These are phyloP conservation scores for Plasmodium chabaudi DNA, from an alignment of 169 alveolate genomes.

Conservation along the genomic window DNA sequence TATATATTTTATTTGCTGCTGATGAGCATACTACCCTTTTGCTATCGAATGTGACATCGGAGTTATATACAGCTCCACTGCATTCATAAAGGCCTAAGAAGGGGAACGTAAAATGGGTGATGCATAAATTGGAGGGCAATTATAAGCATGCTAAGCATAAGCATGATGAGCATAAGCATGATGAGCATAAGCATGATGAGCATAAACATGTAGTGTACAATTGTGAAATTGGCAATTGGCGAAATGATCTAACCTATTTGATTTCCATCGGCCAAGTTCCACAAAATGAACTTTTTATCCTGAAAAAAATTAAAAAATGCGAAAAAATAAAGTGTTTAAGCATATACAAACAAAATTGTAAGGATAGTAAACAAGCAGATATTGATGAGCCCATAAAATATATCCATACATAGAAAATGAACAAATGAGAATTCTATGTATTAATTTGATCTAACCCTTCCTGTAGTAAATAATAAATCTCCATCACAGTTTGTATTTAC, in stretches of 20 bases:
- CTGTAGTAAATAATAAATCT: constrained; percentile 91
- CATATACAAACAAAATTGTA: background rate
- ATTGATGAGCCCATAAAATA: background rate
- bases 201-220: background rate
- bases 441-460: constrained; percentile 86
- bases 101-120: background rate
- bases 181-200: too few relatives aligned
- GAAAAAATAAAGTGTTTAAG: background rate
- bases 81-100: constrained; percentile 89
- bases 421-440: background rate
- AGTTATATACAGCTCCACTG: constrained; percentile 92
- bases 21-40: constrained; percentile 88
- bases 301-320: constrained; percentile 30
- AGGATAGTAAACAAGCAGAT: background rate
- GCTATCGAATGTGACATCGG: constrained; percentile 90
- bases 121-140: background rate
- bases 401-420: background rate
- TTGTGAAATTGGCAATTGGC: too few relatives aligned
- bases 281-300: constrained; percentile 87
- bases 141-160: too few relatives aligned
- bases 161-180: background rate
- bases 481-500: constrained; percentile 92
- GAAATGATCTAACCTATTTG: constrained; percentile 83
- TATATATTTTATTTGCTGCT: constrained; percentile 88
- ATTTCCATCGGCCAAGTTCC: constrained; percentile 88